A percentile compares a stretch with the other conserved stretches of the same genome.
Evolutionary conservation across 208 protist genomes (phyloP).

Genomic region (Leishmania tropica): DNA sequence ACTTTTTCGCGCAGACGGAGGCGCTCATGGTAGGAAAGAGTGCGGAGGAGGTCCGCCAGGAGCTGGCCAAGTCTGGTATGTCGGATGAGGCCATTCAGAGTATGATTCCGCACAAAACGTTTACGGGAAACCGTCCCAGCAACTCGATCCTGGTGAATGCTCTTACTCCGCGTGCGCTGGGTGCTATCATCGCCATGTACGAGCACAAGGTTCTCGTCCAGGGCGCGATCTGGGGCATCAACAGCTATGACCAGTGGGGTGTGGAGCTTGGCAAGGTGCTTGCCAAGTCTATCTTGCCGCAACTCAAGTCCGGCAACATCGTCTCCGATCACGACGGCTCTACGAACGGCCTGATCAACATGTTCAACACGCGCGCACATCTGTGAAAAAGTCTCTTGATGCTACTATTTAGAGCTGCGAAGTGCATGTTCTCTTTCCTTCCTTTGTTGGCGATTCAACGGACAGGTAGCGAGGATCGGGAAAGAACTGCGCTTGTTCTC

Average conservation of each 20-base stretch:
- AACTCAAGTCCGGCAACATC: slow-evolving; percentile 71
- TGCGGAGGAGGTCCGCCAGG: slow-evolving; percentile 75
- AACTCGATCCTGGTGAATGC: slow-evolving; percentile 96
- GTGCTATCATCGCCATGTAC: slow-evolving; percentile 97
- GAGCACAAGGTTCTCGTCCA: slow-evolving; percentile 98
- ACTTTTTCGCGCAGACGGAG: slow-evolving; percentile 98
- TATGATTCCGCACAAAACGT: slow-evolving; percentile 84
- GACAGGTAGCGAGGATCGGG: neutral
- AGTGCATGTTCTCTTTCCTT: neutral
- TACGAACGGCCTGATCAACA: slow-evolving; percentile 96
- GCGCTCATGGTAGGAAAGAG: slow-evolving; percentile 97
- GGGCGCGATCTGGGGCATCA: slow-evolving; percentile 97
- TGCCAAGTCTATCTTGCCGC: slow-evolving; percentile 95
- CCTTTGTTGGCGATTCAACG: neutral
- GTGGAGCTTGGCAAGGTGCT: slow-evolving; percentile 98
- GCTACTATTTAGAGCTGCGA: neutral
- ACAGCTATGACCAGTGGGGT: slow-evolving; percentile 98
- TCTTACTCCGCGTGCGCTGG: slow-evolving; percentile 93
- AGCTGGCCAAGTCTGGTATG: slow-evolving; percentile 65
- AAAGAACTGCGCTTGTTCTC: neutral
- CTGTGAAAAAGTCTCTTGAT: slow-evolving; percentile 31
- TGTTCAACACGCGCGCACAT: slow-evolving; percentile 83
- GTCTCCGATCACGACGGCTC: slow-evolving; percentile 91
- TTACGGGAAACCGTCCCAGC: slow-evolving; percentile 95
- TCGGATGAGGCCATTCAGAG: slow-evolving; percentile 57